Evolutionary conservation across 148 eudicot genomes (phyloP).

Genomic region (Rhododendron ferrugineum): DNA sequence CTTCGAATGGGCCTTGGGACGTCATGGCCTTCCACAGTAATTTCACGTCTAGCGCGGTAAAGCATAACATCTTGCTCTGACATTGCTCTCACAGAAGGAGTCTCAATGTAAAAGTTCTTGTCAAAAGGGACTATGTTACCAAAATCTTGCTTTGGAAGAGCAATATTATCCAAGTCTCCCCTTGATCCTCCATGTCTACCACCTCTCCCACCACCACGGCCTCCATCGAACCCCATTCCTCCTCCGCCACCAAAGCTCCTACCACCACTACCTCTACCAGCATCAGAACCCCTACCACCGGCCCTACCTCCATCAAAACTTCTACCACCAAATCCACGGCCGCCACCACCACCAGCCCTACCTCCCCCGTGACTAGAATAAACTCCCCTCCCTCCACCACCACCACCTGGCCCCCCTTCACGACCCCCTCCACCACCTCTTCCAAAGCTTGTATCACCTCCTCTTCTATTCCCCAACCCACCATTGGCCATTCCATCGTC

Average conservation of each 20-base stretch:
- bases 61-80: slow-evolving; percentile 48
- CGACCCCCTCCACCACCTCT: slow-evolving; percentile 22
- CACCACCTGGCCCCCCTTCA: slow-evolving; percentile 28
- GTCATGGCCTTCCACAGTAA: slow-evolving; percentile 82
- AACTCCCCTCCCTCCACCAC: slow-evolving; percentile 18
- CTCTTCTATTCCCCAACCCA: slow-evolving; percentile 36
- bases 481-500: slow-evolving; percentile 15
- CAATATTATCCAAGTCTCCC: slow-evolving; percentile 65
- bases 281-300: slow-evolving; percentile 34
- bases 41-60: slow-evolving; percentile 63
- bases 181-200: slow-evolving; percentile 34
- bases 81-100: slow-evolving; percentile 64
- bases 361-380: slow-evolving; percentile 25
- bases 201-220: slow-evolving; percentile 44
- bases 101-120: slow-evolving; percentile 83
- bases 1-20: slow-evolving; percentile 75
- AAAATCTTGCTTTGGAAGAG: slow-evolving; percentile 83
- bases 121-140: slow-evolving; percentile 64
- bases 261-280: slow-evolving; percentile 33
- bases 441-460: slow-evolving; percentile 25
- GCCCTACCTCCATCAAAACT: slow-evolving; percentile 40
- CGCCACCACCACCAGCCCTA: slow-evolving; percentile 19
- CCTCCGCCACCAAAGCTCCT: slow-evolving; percentile 32
- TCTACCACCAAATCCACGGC: slow-evolving; percentile 22
- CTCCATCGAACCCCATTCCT: slow-evolving; percentile 29